Evolutionary conservation across 768 basidiomycete genomes (phyloP), one percentile per base, ranked within the genome.

Genomic region (Tremella mesenterica): DNA sequence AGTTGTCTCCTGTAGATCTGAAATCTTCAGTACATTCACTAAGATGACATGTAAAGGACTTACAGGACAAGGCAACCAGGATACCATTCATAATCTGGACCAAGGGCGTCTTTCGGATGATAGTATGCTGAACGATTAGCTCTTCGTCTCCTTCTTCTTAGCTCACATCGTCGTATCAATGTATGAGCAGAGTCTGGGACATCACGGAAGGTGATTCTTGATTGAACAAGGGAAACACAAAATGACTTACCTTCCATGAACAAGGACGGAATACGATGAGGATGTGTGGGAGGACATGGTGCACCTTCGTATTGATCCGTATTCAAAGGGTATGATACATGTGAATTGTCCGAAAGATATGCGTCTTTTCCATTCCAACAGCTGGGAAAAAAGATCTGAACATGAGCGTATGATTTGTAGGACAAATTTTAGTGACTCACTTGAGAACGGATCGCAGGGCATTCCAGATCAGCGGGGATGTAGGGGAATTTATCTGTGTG

Each of bases 321-420:
- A 6, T 45, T 56, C 8, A 50, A 18, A 2, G 59, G 59, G 43
- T 65, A 65, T 0, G 60, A 28, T 13, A 65, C 63, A 36, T 65
- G 63, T n/a, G 57, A 46, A 45, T 59, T 59, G 41, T 58, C 54
- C 7, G 52, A 23, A 21, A 59, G 52, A 48, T 53, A 65, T 0
- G 58, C 30, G 27, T 65, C 57, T 14, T 52, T 49, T 3, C 63
- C 63, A 31, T 65, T 59, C 63, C 63, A 65, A 48, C 60, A 65
- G 21, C 48, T 44, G 4, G 63, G 63, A 45, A 65, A 65, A 44
- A 50, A 54, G 10, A 33, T 33, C 31, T 43, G n/a, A 43, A 20
- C 18, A 20, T 43, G 18, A 20, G 7, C 8, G 10, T 36, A 36
- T 10, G 10, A 12, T 36, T 36, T 10, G 33, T 36, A 12, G 10